A percentile compares a stretch with the other conserved stretches of the same genome.
These are phyloP conservation scores for Cicer chorassanicum DNA, from an alignment of 306 rosid species.

Conservation along the genomic window DNA sequence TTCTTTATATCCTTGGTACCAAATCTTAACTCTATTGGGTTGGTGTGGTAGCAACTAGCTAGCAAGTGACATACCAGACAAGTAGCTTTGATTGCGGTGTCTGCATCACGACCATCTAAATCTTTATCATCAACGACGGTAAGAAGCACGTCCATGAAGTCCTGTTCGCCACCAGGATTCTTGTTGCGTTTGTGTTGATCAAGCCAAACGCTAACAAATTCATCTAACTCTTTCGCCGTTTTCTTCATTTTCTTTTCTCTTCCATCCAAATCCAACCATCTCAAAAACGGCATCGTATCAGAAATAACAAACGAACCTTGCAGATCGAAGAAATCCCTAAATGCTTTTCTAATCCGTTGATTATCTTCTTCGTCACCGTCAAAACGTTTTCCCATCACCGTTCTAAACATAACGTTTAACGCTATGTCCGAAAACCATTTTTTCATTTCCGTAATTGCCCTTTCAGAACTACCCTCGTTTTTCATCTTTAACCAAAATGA, in stretches of 20 bases:
- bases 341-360: background rate
- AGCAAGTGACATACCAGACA: slow-evolving; percentile 26
- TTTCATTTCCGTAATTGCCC: slow-evolving; percentile 39
- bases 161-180: background rate
- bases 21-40: too few species aligned
- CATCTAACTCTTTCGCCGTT: slow-evolving; percentile 41
- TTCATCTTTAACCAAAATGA: background rate
- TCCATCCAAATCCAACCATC: slow-evolving; percentile 61
- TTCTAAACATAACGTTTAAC: slow-evolving; percentile 24
- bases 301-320: slow-evolving; percentile 25
- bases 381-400: slow-evolving; percentile 46
- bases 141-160: slow-evolving; percentile 50
- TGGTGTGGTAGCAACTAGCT: too few species aligned
- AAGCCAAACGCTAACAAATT: slow-evolving; percentile 9
- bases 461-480: background rate
- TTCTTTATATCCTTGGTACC: too few species aligned
- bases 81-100: slow-evolving; percentile 42
- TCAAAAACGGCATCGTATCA: slow-evolving; percentile 46
- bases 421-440: slow-evolving; percentile 48
- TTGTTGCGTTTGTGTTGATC: slow-evolving; percentile 46
- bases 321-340: slow-evolving; percentile 9
- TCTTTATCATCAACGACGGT: slow-evolving; percentile 1
- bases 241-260: slow-evolving; percentile 47
- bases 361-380: slow-evolving; percentile 18
- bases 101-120: slow-evolving; percentile 19